Evolutionary conservation across 352 stramenopile species (phyloP).

Genomic region (Phytophthora sp.): DNA sequence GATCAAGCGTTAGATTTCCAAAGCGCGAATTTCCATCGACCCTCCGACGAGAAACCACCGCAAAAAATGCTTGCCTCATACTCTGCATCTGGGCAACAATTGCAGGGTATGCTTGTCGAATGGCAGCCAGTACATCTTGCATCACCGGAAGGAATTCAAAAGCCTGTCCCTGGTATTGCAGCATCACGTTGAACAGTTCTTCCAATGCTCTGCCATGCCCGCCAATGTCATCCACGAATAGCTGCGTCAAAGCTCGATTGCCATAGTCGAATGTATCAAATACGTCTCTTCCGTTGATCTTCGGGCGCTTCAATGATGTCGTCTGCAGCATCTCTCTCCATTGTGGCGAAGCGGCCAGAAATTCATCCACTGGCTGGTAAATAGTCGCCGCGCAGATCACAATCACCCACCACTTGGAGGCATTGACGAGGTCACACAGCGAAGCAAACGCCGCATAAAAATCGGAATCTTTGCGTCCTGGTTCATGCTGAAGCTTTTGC

Average conservation of each 20-base stretch:
- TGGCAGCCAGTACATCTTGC: neutral
- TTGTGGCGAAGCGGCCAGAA: conserved; percentile 10
- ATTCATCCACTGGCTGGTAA: conserved; percentile 22
- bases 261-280: neutral
- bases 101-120: conserved; percentile 5
- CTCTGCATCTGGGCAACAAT: conserved; percentile 14
- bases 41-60: conserved; percentile 13
- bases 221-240: conserved; percentile 26
- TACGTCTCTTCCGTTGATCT: conserved; percentile 5
- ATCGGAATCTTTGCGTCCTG: conserved; percentile 8
- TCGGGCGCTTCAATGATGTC: neutral
- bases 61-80: conserved; percentile 28
- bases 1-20: conserved; percentile 21
- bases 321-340: conserved; percentile 1
- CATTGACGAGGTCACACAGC: conserved; percentile 19
- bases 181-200: conserved; percentile 20
- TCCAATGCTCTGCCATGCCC: conserved; percentile 23
- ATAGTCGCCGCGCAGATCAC: conserved; percentile 13
- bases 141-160: conserved; percentile 20
- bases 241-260: conserved; percentile 6
- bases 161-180: neutral
- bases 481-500: conserved; percentile 17
- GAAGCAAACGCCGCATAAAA: conserved; percentile 6
- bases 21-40: conserved; percentile 18
- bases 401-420: conserved; percentile 29